phyloP scores from a whole-genome alignment of 257 asterid genomes.

The Lithospermum erythrorhizon region DNA sequence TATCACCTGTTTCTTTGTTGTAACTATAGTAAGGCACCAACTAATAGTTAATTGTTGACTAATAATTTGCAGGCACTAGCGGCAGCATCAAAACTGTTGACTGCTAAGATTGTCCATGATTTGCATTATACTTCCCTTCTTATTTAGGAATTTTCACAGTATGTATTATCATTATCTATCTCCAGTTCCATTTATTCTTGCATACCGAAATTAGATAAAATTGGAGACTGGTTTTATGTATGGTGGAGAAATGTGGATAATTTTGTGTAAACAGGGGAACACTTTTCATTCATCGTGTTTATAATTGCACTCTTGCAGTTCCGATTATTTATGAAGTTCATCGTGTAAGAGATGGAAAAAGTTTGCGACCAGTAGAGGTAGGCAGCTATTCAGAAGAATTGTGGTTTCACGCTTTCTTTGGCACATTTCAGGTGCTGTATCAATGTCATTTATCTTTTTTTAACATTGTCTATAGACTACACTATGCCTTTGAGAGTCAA shows the following conservation, averaged over 20 bases:
- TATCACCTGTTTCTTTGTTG: neutral
- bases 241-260: too few species aligned
- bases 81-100: slow-evolving; percentile 94
- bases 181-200: neutral
- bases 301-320: slow-evolving; percentile 28
- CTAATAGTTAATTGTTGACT: slow-evolving; percentile 10
- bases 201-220: too few species aligned
- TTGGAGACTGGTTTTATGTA: too few species aligned
- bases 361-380: slow-evolving; percentile 95
- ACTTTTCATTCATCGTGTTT: too few species aligned
- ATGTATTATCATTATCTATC: neutral
- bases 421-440: slow-evolving; percentile 79
- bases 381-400: slow-evolving; percentile 92
- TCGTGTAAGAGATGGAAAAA: slow-evolving; percentile 93
- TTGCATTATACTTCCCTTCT: slow-evolving; percentile 90
- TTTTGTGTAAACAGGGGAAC: too few species aligned
- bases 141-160: slow-evolving; percentile 72
- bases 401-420: slow-evolving; percentile 64
- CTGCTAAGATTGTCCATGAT: slow-evolving; percentile 79
- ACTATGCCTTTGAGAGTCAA: neutral
- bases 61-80: slow-evolving; percentile 82
- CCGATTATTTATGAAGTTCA: slow-evolving; percentile 89
- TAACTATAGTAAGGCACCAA: neutral
- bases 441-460: neutral
- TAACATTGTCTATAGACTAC: neutral